Evolutionary conservation across 139 green algal species (phyloP), one percentile per base, ranked within the genome.

Genomic region (Chlorella sorokiniana): DNA sequence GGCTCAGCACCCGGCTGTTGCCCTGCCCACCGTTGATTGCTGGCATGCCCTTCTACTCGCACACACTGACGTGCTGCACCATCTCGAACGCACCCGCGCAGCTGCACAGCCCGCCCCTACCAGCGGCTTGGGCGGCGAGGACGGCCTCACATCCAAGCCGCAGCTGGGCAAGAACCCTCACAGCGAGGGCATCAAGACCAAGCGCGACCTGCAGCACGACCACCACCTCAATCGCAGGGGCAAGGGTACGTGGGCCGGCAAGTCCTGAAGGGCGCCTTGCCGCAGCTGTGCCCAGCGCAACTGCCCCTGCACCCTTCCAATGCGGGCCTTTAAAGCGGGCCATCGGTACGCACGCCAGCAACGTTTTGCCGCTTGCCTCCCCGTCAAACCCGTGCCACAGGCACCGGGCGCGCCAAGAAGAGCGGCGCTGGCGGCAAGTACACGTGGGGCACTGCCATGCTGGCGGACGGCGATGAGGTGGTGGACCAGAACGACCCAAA

Each of bases 401-500:
- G 52, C 52, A 59, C 37, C 1, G 68, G 69, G 6, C 54, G 68
- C 25, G 35, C 90, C 35, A 97, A 98, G 87, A 98, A 98, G 69
- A 86, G 87, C 44, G 95, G 95, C 0, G 91, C 69, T 5, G 94
- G 94, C 18, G 95, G 95, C 59, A 96, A 95, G 84, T 97, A 88
- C 84, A 97, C 93, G 0, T 98, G 95, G 95, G 94, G 93, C 31
- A 61, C 52, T 3, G 44, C 90, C 52, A 23, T 82, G 77, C 20
- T 82, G 63, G 33, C 44, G 18, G 86, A 90, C 25, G 78, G 87
- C 35, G 76, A 83, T 2, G 77, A 85, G 23, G 63, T 59, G 38
- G 38, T 93, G 23, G 91, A 96, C 89, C 84, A 78, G 20, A 91
- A 90, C 62, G 94, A 98, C 86, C 94, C 94, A 37, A 98, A 97